Evolutionary conservation across 139 green algal species (phyloP).

Genomic region (Edaphochlamys debaryana): DNA sequence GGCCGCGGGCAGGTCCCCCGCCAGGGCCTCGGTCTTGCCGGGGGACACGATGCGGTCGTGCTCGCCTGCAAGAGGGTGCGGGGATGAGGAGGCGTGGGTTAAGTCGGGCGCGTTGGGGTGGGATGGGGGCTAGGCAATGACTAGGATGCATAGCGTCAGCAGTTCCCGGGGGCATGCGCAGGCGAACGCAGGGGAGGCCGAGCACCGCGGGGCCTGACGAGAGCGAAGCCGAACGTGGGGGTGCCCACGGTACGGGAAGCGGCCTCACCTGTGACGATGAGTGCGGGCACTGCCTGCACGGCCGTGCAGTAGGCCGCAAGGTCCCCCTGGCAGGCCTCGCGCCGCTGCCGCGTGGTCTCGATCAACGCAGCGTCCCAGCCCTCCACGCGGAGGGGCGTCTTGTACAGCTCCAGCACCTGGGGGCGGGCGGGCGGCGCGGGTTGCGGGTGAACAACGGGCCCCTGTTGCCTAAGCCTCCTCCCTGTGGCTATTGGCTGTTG

Average conservation of each 20-base stretch:
- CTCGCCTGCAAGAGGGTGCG: conserved; percentile 47
- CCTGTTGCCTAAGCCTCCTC: no score
- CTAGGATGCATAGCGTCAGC: no score
- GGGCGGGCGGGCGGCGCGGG: neutral
- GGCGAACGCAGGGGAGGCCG: no score
- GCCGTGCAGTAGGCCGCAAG: conserved; percentile 41
- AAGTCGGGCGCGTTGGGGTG: no score
- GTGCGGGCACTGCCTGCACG: conserved; percentile 49
- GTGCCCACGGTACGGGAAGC: no score
- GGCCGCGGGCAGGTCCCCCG: conserved; percentile 35
- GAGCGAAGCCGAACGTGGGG: no score
- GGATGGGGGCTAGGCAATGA: neutral
- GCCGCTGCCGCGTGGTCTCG: conserved; percentile 54
- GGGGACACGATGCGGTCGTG: conserved; percentile 66
- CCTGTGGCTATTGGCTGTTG: no score
- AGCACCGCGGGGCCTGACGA: no score
- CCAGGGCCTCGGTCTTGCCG: conserved; percentile 41
- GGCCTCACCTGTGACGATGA: conserved; percentile 66
- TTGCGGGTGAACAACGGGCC: no score
- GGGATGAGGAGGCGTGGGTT: neutral
- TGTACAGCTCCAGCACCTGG: conserved; percentile 79
- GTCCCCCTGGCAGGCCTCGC: conserved; percentile 34
- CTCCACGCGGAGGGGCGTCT: conserved; percentile 66
- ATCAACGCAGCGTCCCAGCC: conserved; percentile 78
- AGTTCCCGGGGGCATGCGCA: no score